phyloP scores from a whole-genome alignment of 2,329 filamentous ascomycete genomes.

The Parafenestella ontariensis region DNA sequence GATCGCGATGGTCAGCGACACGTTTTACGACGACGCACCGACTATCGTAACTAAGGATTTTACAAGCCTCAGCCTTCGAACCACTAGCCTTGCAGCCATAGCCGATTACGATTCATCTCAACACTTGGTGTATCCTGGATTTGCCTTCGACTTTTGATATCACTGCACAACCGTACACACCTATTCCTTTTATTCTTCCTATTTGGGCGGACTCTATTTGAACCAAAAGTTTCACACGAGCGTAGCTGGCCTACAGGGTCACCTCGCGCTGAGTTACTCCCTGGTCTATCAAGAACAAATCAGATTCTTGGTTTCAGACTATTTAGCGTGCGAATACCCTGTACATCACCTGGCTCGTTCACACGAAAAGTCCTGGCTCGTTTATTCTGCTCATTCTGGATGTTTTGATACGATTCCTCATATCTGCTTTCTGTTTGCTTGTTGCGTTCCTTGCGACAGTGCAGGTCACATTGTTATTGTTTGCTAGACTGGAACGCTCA shows the following conservation, averaged over 20 bases:
- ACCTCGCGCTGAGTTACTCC: too few relatives aligned
- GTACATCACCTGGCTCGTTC: slow-evolving; percentile 6
- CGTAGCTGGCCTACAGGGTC: slow-evolving; percentile 9
- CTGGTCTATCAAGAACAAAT: too few relatives aligned
- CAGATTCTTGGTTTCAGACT: too few relatives aligned
- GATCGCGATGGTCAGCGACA: slow-evolving; percentile 29
- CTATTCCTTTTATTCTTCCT: slow-evolving; percentile 8
- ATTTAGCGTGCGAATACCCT: too few relatives aligned
- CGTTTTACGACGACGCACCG: slow-evolving; percentile 30
- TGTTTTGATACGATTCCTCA: slow-evolving; percentile 32
- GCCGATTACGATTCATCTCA: not conserved
- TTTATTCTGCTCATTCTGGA: slow-evolving; percentile 17
- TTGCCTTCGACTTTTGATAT: slow-evolving; percentile 3
- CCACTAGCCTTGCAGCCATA: not conserved
- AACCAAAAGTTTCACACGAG: slow-evolving; percentile 27
- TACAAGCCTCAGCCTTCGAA: not conserved
- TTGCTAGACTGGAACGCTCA: slow-evolving; percentile 49
- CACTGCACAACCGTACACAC: not conserved
- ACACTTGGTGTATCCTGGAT: slow-evolving; percentile 17
- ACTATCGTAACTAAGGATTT: slow-evolving; percentile 24
- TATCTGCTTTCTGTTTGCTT: slow-evolving; percentile 31
- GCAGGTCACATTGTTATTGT: slow-evolving; percentile 46
- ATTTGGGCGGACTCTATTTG: slow-evolving; percentile 9
- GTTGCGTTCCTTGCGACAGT: slow-evolving; percentile 38
- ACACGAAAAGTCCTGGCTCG: slow-evolving; percentile 26